A percentile compares a stretch with the other conserved stretches of the same genome.
Evolutionary conservation across 2,329 filamentous ascomycete species (phyloP).

Genomic region (Microsporum canis): DNA sequence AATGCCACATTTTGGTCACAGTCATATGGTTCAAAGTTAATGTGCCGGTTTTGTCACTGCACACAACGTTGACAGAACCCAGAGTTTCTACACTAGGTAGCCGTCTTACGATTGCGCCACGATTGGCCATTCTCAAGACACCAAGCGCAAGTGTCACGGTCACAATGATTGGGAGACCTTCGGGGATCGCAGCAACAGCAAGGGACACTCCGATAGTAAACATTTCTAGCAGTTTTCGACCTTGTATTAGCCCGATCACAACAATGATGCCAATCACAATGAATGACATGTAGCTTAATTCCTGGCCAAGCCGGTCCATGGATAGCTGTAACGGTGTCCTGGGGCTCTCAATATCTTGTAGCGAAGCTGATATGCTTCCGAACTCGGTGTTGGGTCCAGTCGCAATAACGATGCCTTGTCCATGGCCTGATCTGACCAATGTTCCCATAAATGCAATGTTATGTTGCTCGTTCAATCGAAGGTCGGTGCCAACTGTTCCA

Average conservation of each 20-base stretch:
- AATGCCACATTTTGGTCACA: conserved; percentile 91
- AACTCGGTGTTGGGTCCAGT: conserved; percentile 92
- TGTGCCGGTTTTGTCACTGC: conserved; percentile 96
- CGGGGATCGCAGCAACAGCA: conserved; percentile 89
- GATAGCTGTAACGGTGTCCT: conserved; percentile 86
- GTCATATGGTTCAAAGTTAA: conserved; percentile 98
- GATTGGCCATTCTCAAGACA: conserved; percentile 89
- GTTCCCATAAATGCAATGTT: conserved; percentile 99
- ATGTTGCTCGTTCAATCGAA: conserved; percentile 60
- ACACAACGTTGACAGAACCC: conserved; percentile 98
- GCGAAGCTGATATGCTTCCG: conserved; percentile 85
- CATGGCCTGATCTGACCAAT: conserved; percentile 84
- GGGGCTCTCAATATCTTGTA: conserved; percentile 90
- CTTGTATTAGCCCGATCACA: conserved; percentile 77
- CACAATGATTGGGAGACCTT: conserved; percentile 94
- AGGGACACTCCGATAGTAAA: conserved; percentile 97
- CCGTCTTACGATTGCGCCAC: conserved; percentile 87
- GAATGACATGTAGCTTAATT: conserved; percentile 94
- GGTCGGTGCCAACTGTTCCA: conserved; percentile 51
- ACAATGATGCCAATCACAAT: conserved; percentile 89
- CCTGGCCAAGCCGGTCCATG: conserved; percentile 95
- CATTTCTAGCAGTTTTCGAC: conserved; percentile 80
- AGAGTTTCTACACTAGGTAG: conserved; percentile 96
- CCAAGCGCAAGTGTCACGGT: conserved; percentile 92
- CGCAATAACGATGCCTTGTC: conserved; percentile 92